Evolutionary conservation across 2,329 filamentous ascomycete genomes (phyloP), one percentile per base, ranked within the genome.

Genomic region (Magnaporthiopsis incrustans): DNA sequence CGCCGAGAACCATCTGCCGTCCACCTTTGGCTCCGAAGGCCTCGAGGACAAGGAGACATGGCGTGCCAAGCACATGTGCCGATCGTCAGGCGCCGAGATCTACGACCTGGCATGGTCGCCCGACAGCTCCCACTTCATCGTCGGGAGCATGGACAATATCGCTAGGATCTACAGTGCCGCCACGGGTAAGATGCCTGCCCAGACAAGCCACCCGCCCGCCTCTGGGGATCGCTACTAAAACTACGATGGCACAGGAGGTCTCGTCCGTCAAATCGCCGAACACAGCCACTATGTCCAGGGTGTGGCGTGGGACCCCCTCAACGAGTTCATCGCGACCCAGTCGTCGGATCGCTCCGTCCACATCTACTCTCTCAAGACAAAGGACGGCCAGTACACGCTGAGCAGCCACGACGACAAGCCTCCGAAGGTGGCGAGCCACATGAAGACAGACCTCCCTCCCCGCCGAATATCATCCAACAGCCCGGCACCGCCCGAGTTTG

Each of bases 51-150:
- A 97, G 77, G 95, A 99, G 77, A 91, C 91, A 69, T 99, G 95
- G 95, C 85, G 94, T 67, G 90, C 94, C 67, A 98, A 96, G 78
- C 92, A 97, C 74, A 98, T 98, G 95, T 98, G 93, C 77, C 87
- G 95, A 67, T 96, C 93, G 59, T 91, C 90, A 67, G 94, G 93
- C 50, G 92, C 93, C 14, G 95, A 99, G 76, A 98, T 99, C 69
- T 99, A 99, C 77, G 95, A 99, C 76, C 80, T 99, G 65, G 95
- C 95, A 62, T 99, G 95, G 96, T 98, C 95, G 61, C 96, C 96
- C n/a, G 95, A 99, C 76, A 92, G 91, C 56, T 81, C 88, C 56
- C 95, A 96, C 78, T 97, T 99, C 79, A 97, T 99, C 71, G 97
- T 96, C 30, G 95, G 95, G 56, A 98, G 95, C 78, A 98, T 99